Conservation (phyloP, 2,329 filamentous ascomycete genomes). For the Neonectria coccinea region DNA sequence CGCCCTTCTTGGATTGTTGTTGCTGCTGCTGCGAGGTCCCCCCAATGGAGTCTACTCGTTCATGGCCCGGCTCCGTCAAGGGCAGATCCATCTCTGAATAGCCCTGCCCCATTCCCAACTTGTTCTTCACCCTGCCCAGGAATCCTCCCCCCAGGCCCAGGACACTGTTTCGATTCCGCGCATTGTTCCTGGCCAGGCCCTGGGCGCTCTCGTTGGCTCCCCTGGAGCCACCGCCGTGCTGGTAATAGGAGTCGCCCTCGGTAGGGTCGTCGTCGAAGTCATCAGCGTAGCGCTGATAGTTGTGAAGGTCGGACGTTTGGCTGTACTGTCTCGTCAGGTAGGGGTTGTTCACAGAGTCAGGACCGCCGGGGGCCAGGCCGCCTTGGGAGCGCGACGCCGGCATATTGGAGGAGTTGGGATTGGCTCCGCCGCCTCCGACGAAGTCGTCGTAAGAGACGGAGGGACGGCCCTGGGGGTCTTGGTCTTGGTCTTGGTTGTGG, state of each 20-base stretch:
- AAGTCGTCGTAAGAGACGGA: constrained; percentile 97
- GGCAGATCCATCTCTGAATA: constrained; percentile 99
- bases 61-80: constrained; percentile 78
- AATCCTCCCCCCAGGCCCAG: constrained; percentile 87
- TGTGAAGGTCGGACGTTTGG: constrained; percentile 85
- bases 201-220: constrained; percentile 64
- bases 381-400: constrained; percentile 56
- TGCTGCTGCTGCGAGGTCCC: constrained; percentile 58
- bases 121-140: constrained; percentile 88
- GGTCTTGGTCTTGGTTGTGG: constrained; percentile 78
- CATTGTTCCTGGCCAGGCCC: constrained; percentile 58
- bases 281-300: constrained; percentile 91
- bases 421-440: constrained; percentile 74
- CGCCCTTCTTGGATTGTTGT: constrained; percentile 55
- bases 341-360: constrained; percentile 49
- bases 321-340: constrained; percentile 67
- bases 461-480: constrained; percentile 75
- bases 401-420: constrained; percentile 50
- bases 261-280: constrained; percentile 86
- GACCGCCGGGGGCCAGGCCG: constrained; percentile 41
- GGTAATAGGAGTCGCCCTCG: constrained; percentile 85
- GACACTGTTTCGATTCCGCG: constrained; percentile 88
- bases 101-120: constrained; percentile 85
- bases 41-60: constrained; percentile 52
- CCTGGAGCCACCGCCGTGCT: constrained; percentile 74